Percentiles rank a stretch among this genome's conserved stretches.
Conservation (phyloP, 495 filamentous ascomycete species). For the Ascobolus immersus region DNA sequence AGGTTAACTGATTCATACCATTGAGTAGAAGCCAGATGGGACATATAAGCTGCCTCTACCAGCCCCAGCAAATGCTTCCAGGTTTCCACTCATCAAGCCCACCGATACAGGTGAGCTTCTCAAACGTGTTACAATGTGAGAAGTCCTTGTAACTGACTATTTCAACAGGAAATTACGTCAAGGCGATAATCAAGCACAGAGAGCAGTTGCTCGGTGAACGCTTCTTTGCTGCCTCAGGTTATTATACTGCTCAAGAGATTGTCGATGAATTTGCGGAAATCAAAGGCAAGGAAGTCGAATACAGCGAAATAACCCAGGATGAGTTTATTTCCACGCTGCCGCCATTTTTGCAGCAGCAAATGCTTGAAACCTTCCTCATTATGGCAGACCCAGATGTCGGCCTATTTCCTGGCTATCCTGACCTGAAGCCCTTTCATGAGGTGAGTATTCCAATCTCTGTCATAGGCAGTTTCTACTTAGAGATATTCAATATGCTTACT, state of each 20-base stretch:
- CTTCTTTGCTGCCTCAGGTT: constrained; percentile 25
- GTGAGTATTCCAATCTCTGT: too few species aligned
- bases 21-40: constrained; percentile 11
- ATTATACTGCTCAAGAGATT: constrained; percentile 23
- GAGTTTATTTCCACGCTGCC: constrained; percentile 22
- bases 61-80: constrained; percentile 17
- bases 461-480: constrained; percentile 3
- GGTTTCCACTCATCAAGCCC: constrained; percentile 29
- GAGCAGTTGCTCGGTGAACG: constrained; percentile 20
- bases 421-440: too few species aligned
- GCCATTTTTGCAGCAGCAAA: constrained; percentile 2
- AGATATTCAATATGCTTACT: constrained; percentile 6
- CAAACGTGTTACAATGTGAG: too few species aligned
- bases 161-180: constrained; percentile 30
- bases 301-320: constrained; percentile 21
- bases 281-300: constrained; percentile 23
- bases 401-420: too few species aligned
- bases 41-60: constrained; percentile 23
- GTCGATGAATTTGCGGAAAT: constrained; percentile 25
- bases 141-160: too few species aligned
- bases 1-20: constrained; percentile 1
- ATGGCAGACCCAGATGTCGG: too few species aligned
- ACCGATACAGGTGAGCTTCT: too few species aligned
- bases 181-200: constrained; percentile 22
- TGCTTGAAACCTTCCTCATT: constrained; percentile 6